Percentiles rank a stretch among this genome's conserved stretches.
Evolutionary conservation across 2,329 filamentous ascomycete species (phyloP).

Genomic region (Colletotrichum shisoi): DNA sequence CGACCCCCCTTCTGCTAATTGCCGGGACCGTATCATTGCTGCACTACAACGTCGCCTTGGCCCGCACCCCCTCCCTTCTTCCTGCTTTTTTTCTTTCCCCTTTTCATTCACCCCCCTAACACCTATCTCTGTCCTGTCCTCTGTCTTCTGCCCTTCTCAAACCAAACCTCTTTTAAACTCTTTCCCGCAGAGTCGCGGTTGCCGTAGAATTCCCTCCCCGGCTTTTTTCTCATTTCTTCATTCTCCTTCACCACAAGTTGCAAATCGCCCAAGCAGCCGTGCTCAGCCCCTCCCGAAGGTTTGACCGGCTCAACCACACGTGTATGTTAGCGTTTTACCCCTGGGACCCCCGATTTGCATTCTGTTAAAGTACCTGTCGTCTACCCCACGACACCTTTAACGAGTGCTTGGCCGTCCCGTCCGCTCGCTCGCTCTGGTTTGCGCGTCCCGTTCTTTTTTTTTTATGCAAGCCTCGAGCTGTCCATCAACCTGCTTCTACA

Average conservation of each 20-base stretch:
- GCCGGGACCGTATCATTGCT: slow-evolving; percentile 25
- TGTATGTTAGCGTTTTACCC: slow-evolving; percentile 27
- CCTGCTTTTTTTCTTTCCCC: slow-evolving; percentile 21
- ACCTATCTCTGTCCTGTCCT: slow-evolving; percentile 1
- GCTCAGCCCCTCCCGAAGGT: slow-evolving; percentile 20
- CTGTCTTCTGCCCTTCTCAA: slow-evolving; percentile 12
- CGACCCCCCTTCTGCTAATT: slow-evolving; percentile 16
- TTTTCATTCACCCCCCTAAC: slow-evolving; percentile 11
- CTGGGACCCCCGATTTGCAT: slow-evolving; percentile 40
- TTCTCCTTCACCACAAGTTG: slow-evolving; percentile 18
- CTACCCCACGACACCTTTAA: slow-evolving; percentile 39
- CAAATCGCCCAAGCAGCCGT: slow-evolving; percentile 21
- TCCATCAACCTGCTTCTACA: slow-evolving; percentile 22
- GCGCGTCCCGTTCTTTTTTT: slow-evolving; percentile 33
- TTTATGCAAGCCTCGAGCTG: slow-evolving; percentile 6
- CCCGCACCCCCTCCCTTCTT: slow-evolving; percentile 17
- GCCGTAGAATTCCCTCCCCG: background rate
- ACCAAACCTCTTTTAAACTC: slow-evolving; percentile 29
- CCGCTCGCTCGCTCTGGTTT: slow-evolving; percentile 39
- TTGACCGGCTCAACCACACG: slow-evolving; percentile 22
- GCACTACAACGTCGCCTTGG: slow-evolving; percentile 20
- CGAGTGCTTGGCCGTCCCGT: slow-evolving; percentile 41
- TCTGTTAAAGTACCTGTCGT: slow-evolving; percentile 39
- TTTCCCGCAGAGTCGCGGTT: slow-evolving; percentile 11
- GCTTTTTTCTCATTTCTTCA: slow-evolving; percentile 21